Conservation (phyloP, 345 rosid genomes). For the Syzygium jambos region DNA sequence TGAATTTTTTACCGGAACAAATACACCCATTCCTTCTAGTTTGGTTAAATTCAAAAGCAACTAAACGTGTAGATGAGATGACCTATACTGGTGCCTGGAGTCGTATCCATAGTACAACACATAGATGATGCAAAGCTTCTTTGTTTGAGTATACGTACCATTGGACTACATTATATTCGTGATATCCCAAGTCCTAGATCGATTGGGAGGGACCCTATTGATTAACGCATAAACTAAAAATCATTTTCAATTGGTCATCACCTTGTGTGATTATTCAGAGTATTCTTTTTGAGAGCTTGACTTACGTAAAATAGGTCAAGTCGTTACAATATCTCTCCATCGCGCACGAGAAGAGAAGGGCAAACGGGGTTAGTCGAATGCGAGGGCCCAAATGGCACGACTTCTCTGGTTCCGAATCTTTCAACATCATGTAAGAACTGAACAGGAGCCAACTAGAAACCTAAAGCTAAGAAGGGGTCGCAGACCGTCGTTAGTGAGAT, state of each 20-base stretch:
- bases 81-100: not conserved
- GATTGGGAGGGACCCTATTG: not conserved
- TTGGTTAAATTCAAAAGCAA: not conserved
- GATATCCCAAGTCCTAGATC: no score
- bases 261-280: accelerated
- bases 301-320: accelerated
- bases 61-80: not conserved
- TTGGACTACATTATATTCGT: accelerated
- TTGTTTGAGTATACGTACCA: not conserved
- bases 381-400: not conserved
- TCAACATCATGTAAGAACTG: not conserved
- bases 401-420: not conserved
- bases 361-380: no score
- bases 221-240: not conserved
- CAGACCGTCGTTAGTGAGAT: not conserved
- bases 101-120: not conserved
- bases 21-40: not conserved
- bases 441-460: not conserved
- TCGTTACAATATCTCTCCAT: not conserved
- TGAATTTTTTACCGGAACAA: not conserved
- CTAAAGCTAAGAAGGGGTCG: not conserved
- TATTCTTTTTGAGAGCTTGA: not conserved
- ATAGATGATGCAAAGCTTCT: not conserved
- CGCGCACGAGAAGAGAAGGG: not conserved
- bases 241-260: not conserved